Evolutionary conservation across 345 rosid species (phyloP).

Genomic region (rapeseed (Brassica napus)): DNA sequence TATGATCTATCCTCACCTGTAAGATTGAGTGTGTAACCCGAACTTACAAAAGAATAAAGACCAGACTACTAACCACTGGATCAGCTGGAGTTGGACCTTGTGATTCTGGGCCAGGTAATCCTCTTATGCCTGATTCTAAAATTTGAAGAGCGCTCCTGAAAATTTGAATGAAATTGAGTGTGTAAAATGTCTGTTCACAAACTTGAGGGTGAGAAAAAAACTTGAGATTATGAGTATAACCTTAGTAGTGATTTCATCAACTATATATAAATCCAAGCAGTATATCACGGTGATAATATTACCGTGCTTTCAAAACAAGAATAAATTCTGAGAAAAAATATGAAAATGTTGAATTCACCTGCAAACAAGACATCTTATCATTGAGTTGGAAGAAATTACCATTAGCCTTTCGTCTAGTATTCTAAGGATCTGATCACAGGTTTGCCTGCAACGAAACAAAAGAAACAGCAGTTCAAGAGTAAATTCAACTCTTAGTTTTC

Average conservation of each 20-base stretch:
- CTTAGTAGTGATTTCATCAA: too few species aligned
- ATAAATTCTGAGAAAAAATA: background rate
- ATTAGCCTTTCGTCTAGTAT: constrained; percentile 76
- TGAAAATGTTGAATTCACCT: constrained; percentile 19
- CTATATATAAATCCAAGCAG: background rate
- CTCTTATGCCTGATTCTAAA: constrained; percentile 61
- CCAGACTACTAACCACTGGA: constrained; percentile 40
- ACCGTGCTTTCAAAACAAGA: background rate
- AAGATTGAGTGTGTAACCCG: constrained; percentile 9
- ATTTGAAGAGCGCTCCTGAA: constrained; percentile 70
- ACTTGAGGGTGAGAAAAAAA: background rate
- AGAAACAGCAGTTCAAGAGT: background rate
- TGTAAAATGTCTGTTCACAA: background rate
- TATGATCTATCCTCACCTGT: constrained; percentile 81
- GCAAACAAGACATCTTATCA: constrained; percentile 14
- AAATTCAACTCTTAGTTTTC: background rate
- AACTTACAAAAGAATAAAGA: background rate
- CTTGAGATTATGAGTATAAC: background rate
- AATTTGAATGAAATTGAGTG: background rate
- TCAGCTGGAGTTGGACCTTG: constrained; percentile 33
- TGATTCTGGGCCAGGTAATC: constrained; percentile 27
- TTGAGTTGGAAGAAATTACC: constrained; percentile 45
- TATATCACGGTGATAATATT: too few species aligned
- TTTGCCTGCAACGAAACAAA: constrained; percentile 53
- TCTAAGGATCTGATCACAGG: constrained; percentile 68